Conservation (phyloP, 2,329 filamentous ascomycete species). For the Ophiocordyceps robertsii region DNA sequence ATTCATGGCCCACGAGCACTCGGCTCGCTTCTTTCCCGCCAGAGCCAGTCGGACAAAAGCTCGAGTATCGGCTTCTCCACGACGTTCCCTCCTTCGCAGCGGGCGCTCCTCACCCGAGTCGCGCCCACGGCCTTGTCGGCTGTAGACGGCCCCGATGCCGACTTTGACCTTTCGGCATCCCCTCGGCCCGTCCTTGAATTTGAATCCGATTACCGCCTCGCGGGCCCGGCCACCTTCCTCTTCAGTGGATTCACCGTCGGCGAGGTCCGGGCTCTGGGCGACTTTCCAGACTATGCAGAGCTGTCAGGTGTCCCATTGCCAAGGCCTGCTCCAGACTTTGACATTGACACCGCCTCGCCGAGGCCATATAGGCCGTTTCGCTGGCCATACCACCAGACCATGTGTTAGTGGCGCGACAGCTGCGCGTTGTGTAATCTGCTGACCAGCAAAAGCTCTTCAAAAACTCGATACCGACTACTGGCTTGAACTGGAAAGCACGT, state of each 20-base stretch:
- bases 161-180: neutral
- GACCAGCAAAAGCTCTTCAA: constrained; percentile 44
- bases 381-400: constrained; percentile 76
- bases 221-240: constrained; percentile 30
- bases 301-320: constrained; percentile 62
- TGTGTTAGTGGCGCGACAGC: constrained; percentile 41
- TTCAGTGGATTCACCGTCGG: constrained; percentile 53
- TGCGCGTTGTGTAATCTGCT: neutral
- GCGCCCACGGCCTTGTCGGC: no score
- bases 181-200: neutral
- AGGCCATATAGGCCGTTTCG: constrained; percentile 66
- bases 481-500: constrained; percentile 74
- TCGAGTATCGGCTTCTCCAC: no score
- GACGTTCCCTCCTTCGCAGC: no score
- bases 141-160: neutral
- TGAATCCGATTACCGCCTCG: constrained; percentile 15
- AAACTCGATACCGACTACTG: constrained; percentile 77
- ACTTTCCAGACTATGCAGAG: constrained; percentile 63
- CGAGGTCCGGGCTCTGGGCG: constrained; percentile 55
- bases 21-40: no score
- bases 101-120: no score
- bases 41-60: no score
- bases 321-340: constrained; percentile 44
- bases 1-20: no score
- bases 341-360: constrained; percentile 52